These are phyloP conservation scores for Zoysia japonica DNA, from an alignment of 176 grass and related monocot genomes.

Conservation along the genomic window DNA sequence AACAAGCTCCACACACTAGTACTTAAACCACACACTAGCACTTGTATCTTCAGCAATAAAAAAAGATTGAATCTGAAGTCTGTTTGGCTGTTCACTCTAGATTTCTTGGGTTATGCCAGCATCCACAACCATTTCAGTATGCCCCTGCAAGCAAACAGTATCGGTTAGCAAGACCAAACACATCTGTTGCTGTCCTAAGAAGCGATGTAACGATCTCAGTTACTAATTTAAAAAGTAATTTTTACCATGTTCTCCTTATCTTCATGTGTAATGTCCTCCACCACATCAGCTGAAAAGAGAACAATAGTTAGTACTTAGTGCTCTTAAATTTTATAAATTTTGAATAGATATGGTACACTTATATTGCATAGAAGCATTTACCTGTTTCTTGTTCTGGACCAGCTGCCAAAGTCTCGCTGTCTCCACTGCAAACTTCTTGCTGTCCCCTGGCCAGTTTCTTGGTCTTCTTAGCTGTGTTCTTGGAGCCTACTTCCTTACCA, in stretches of 20 bases:
- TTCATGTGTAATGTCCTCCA: conserved; percentile 52
- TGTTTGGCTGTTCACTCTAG: conserved; percentile 26
- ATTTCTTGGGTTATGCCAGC: conserved; percentile 41
- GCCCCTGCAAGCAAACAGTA: conserved; percentile 46
- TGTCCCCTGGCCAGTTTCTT: conserved; percentile 53
- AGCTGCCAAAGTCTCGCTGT: conserved; percentile 26
- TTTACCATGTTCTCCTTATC: conserved; percentile 94
- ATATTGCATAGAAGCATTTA: conserved; percentile 38
- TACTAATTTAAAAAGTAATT: background rate
- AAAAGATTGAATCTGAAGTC: conserved; percentile 69
- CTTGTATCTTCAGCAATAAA: conserved; percentile 69
- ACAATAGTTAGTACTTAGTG: conserved; percentile 17
- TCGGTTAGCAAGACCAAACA: background rate
- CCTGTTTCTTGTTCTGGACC: conserved; percentile 44
- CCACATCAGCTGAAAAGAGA: conserved; percentile 39
- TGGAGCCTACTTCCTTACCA: conserved; percentile 43
- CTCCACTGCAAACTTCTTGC: conserved; percentile 45
- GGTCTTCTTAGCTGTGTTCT: conserved; percentile 45
- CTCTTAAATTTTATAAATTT: background rate
- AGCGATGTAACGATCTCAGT: background rate
- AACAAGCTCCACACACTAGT: conserved; percentile 24
- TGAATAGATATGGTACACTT: background rate
- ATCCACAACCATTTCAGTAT: conserved; percentile 36
- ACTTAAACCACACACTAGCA: conserved; percentile 13
- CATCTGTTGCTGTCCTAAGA: background rate